phyloP scores from a whole-genome alignment of 768 basidiomycete genomes.

The Suillus brevipes region DNA sequence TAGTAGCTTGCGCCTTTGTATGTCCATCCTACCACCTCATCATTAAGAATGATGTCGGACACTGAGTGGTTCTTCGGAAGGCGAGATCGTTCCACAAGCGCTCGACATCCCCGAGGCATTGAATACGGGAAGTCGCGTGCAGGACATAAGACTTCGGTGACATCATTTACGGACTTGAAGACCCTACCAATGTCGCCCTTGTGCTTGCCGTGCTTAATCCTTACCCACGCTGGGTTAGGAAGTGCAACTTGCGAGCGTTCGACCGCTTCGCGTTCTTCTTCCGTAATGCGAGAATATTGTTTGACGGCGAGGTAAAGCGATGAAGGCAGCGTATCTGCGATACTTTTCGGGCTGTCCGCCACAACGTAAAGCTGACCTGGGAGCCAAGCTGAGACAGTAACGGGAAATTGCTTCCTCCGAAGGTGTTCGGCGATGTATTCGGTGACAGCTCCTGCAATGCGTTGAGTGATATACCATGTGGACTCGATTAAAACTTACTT shows the following conservation, averaged over 20 bases:
- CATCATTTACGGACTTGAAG: too few relatives aligned
- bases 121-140: too few relatives aligned
- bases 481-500: not conserved
- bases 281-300: not conserved
- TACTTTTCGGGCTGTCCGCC: not conserved
- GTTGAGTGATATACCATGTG: not conserved
- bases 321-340: not conserved
- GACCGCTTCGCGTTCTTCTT: not conserved
- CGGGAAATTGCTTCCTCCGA: not conserved
- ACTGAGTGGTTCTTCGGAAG: too few relatives aligned
- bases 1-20: too few relatives aligned
- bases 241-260: not conserved
- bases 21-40: too few relatives aligned
- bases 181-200: too few relatives aligned
- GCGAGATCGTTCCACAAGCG: too few relatives aligned
- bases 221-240: not conserved
- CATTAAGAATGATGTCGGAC: too few relatives aligned
- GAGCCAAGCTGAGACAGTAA: not conserved
- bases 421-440: not conserved
- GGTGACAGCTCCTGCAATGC: conserved; percentile 2
- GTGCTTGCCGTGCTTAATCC: too few relatives aligned
- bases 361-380: not conserved
- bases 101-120: too few relatives aligned
- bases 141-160: too few relatives aligned
- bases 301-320: not conserved